Base-by-base conservation (phyloP, 2,329 filamentous ascomycete species). In the Aspergillus sp. region DNA sequence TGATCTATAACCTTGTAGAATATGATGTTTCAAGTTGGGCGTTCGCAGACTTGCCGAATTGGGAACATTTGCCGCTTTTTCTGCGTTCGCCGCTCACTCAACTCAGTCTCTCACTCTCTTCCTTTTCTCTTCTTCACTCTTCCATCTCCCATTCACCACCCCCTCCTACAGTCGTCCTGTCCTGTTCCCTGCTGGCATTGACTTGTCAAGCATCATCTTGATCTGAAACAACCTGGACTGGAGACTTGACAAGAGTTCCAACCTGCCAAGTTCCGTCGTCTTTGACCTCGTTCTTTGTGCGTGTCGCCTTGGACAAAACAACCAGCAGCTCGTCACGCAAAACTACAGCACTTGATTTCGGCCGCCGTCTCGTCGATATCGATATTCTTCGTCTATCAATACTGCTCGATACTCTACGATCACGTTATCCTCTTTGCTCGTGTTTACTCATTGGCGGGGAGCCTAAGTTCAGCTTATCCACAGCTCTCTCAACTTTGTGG, bases 151-250 rank as follows among this genome's bases (percentile, higher is more conserved):
- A 63, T 66, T 61, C 62, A 67, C 64, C 61, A 59, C 58, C 57
- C 62, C 64, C 59, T 57, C 63, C 64, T 64, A 64, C 62, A 66
- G 68, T 65, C 58, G 63, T 68, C 63, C 63, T 68, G 66, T 68
- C 61, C 61, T 58, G 53, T 66, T 69, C 63, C 59, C 71, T 73
- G 76, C 77, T 79, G 77, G 76, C 77, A 80, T 80, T 80, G 72
- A 77, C 76, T 80, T 80, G 77, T 79, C 77, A 75, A 79, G 77
- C 76, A 76, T 66, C 64, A 71, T 32, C 12, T 13, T 24, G n/a
- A 44, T 36, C 26, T 54, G 67, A 65, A 64, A 60, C 62, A 49
- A 55, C 61, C 41, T 69, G 66, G 67, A 71, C 67, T 68, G 66
- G 67, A 67, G 68, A 71, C 57, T 57, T 56, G 61, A 62, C 58